Evolutionary conservation across 2,329 filamentous ascomycete species (phyloP).

Genomic region (Penicillium digitatum): DNA sequence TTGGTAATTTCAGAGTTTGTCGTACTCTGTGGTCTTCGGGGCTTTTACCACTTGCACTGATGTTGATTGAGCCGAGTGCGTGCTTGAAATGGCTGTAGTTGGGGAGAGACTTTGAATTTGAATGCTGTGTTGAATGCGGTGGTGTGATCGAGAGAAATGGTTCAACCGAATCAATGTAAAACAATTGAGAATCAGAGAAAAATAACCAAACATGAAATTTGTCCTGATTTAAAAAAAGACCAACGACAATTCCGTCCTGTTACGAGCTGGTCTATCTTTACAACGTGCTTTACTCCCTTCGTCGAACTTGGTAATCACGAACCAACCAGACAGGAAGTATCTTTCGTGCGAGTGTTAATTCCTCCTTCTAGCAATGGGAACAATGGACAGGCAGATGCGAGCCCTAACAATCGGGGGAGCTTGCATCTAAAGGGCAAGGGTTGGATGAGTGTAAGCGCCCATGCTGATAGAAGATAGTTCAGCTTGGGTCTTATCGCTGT

Average conservation of each 20-base stretch:
- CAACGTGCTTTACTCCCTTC: too few species aligned
- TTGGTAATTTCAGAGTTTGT: not conserved
- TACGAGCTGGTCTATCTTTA: too few species aligned
- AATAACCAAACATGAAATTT: not conserved
- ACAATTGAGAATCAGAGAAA: not conserved
- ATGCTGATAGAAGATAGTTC: not conserved
- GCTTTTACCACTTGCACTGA: not conserved
- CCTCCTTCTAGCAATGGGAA: not conserved
- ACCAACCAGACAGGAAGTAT: too few species aligned
- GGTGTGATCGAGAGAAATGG: not conserved
- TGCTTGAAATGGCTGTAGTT: not conserved
- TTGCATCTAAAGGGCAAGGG: not conserved
- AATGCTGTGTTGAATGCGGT: not conserved
- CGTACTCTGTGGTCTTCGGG: rapidly evolving
- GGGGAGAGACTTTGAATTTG: too few species aligned
- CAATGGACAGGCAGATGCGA: not conserved
- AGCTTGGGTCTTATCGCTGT: not conserved
- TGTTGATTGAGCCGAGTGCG: not conserved
- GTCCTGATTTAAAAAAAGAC: too few species aligned
- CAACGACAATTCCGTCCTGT: too few species aligned
- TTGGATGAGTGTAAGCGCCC: not conserved
- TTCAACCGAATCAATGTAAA: not conserved
- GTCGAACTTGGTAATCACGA: too few species aligned
- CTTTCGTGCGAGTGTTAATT: too few species aligned
- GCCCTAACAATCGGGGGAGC: not conserved